These are phyloP conservation scores for Stentor roeselii DNA, from an alignment of 73 alveolate species.

Conservation along the genomic window DNA sequence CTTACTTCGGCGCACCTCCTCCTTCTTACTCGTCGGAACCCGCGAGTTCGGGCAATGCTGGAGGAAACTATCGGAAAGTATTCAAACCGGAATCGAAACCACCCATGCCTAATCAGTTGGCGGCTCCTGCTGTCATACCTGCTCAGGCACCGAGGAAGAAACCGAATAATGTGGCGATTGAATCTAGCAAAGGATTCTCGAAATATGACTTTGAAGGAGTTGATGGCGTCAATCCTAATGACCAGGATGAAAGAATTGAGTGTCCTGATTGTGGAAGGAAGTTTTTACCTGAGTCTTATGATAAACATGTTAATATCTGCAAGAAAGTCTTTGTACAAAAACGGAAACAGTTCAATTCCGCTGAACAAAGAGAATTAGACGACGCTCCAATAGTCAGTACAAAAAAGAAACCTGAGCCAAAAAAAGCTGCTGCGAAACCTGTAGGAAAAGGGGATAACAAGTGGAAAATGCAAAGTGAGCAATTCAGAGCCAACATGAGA, in stretches of 20 bases:
- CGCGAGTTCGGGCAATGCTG: background rate
- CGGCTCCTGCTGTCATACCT: background rate
- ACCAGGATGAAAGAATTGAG: conserved; percentile 35
- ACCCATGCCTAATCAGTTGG: background rate
- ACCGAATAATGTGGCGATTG: conserved; percentile 4
- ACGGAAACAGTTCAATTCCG: conserved; percentile 42
- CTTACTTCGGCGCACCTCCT: no score
- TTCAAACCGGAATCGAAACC: conserved; percentile 4
- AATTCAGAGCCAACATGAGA: conserved; percentile 60
- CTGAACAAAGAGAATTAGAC: conserved; percentile 30
- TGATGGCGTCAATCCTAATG: background rate
- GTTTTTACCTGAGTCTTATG: conserved; percentile 67
- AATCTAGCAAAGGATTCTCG: conserved; percentile 1
- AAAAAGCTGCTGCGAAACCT: background rate
- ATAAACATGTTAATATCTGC: conserved; percentile 72
- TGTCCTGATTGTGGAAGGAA: conserved; percentile 78
- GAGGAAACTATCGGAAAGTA: background rate
- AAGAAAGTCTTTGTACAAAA: conserved; percentile 60
- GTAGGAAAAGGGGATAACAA: conserved; percentile 21
- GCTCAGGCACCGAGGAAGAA: background rate
- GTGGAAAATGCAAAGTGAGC: conserved; percentile 56
- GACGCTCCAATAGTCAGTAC: background rate
- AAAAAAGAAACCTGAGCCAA: conserved; percentile 23
- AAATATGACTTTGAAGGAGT: conserved; percentile 9
- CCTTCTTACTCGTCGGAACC: background rate